Base-by-base conservation (phyloP, 1,284 basidiomycete species). In the Tilletiaria anomala region DNA sequence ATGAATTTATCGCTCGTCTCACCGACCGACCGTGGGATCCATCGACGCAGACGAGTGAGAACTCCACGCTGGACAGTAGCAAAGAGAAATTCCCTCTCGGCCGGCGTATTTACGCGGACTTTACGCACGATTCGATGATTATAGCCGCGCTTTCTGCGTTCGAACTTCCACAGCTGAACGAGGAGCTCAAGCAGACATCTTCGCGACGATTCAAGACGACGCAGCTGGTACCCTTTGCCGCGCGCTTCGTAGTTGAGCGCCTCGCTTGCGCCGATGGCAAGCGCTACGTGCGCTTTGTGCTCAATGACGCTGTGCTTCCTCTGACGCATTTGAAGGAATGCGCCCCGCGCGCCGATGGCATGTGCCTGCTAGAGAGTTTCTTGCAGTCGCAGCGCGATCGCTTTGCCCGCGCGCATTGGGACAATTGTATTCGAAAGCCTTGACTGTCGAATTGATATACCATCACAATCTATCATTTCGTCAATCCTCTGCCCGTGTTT, bases 251-350 rank as follows among this genome's bases (percentile, higher is more conserved):
- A 2, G 53, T 55, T 18, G 47, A 57, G 26, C 45, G 64, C 6
- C 31, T 59, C 31, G 48, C 55, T 12, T 61, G 54, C 48, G 18
- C 42, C 26, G 26, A 29, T 8, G 19, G 33, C 1, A 73, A 72
- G 20, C 70, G 64, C 1, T 82, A 84, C 55, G 78, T 87, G 50
- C 78, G 83, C 4, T 71, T 82, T 40, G 75, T 83, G 58, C 75
- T 86, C 66, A 91, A 91, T 69, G 88, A 93, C 61, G 87, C 82
- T 3, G 82, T 88, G 1, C 73, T 78, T 1, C 85, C 88, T 1
- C 73, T 91, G 29, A 79, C 78, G 2, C 76, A 79, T 22, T 88
- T 84, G 53, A 76, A 79, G 8, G 77, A 75, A 0, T 66, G 75
- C 53, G 73, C 55, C 12, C 48, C 68, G 6, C 68, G 79, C 54